Conservation (phyloP, 192 early-diverging fungal species). For the Dissophora globulifera region DNA sequence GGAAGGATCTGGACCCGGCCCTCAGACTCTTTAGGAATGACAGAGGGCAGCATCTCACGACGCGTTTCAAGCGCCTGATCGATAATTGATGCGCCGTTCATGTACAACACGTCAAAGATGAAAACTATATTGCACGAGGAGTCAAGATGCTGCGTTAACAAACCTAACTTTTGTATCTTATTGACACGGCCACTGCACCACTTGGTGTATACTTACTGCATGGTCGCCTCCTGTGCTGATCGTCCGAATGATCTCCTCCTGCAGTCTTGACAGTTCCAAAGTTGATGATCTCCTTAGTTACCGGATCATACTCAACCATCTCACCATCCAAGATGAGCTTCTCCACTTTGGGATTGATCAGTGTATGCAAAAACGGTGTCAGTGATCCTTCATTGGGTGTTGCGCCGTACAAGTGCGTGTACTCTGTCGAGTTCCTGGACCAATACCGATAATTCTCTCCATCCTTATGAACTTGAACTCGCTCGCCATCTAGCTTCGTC, state of each 20-base stretch:
- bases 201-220: slow-evolving; percentile 52
- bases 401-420: slow-evolving; percentile 75
- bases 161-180: too few species aligned
- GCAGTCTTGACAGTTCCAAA: slow-evolving; percentile 85
- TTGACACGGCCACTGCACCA: too few species aligned
- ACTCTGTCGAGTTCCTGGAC: slow-evolving; percentile 75
- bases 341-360: slow-evolving; percentile 58
- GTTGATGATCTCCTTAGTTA: slow-evolving; percentile 64
- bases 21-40: slow-evolving; percentile 61
- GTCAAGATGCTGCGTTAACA: too few species aligned
- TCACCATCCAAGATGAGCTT: slow-evolving; percentile 86
- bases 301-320: slow-evolving; percentile 78
- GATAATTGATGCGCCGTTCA: slow-evolving; percentile 71
- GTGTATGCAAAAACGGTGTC: slow-evolving; percentile 63
- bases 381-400: slow-evolving; percentile 65
- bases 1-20: slow-evolving; percentile 67
- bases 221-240: slow-evolving; percentile 52
- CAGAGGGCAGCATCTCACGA: slow-evolving; percentile 56
- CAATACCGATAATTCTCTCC: slow-evolving; percentile 60
- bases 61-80: slow-evolving; percentile 68
- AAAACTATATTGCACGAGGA: too few species aligned
- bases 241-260: slow-evolving; percentile 56
- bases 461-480: slow-evolving; percentile 75
- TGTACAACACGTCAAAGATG: slow-evolving; percentile 80
- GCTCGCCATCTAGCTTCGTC: slow-evolving; percentile 86